These are phyloP conservation scores for Tetracentron sinense DNA, from an alignment of 164 flowering plant species.

Conservation along the genomic window DNA sequence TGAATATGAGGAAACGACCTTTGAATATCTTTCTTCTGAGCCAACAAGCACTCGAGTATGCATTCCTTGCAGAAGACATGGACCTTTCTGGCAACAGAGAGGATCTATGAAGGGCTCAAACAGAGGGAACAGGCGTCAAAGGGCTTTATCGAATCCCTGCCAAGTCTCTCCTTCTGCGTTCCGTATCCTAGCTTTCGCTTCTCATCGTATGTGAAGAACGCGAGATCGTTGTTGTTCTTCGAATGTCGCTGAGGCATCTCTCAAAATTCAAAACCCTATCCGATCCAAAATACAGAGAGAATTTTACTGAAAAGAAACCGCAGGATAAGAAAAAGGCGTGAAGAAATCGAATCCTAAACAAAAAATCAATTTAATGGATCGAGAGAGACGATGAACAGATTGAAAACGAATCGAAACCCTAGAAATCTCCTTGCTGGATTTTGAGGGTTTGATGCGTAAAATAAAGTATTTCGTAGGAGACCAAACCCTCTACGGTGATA, in stretches of 20 bases:
- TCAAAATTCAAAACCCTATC: conserved; percentile 9
- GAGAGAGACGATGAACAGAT: too few relatives aligned
- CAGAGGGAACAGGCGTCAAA: conserved; percentile 88
- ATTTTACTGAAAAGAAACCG: too few relatives aligned
- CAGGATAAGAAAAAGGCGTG: too few relatives aligned
- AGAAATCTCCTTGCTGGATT: too few relatives aligned
- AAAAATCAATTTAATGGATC: too few relatives aligned
- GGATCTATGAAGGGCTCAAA: conserved; percentile 85
- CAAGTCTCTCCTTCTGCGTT: conserved; percentile 91
- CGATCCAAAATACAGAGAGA: neutral
- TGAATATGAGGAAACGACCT: conserved; percentile 49
- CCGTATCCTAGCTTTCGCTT: conserved; percentile 90
- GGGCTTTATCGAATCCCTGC: conserved; percentile 91
- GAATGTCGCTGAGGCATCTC: conserved; percentile 95
- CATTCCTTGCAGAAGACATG: conserved; percentile 94
- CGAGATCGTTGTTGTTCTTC: conserved; percentile 97
- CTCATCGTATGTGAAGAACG: conserved; percentile 97
- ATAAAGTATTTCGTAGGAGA: too few relatives aligned
- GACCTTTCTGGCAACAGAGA: conserved; percentile 81
- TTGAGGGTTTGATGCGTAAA: too few relatives aligned
- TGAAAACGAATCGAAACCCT: too few relatives aligned
- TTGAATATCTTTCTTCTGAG: conserved; percentile 94
- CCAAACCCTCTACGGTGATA: too few relatives aligned
- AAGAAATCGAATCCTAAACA: too few relatives aligned
- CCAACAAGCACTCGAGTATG: conserved; percentile 77